Conservation (phyloP, 495 filamentous ascomycete genomes). For the Diplogelasinospora grovesii region DNA sequence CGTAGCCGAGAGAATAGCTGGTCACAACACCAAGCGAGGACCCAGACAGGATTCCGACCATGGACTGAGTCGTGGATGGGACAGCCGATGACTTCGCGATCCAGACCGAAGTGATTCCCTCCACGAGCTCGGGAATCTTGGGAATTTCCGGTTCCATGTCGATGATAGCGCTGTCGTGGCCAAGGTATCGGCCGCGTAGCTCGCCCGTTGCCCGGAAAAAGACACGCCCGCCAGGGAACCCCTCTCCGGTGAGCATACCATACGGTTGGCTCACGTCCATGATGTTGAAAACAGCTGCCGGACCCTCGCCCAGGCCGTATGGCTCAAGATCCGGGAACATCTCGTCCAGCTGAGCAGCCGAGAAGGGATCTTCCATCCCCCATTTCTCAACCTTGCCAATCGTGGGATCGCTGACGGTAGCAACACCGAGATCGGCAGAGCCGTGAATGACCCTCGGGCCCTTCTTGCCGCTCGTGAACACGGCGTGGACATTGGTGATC, state of each 20-base stretch:
- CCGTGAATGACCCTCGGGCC: conserved; percentile 75
- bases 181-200: conserved; percentile 69
- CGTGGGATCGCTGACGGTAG: conserved; percentile 67
- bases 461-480: conserved; percentile 62
- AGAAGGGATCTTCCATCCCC: conserved; percentile 69
- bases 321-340: conserved; percentile 63
- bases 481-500: conserved; percentile 68
- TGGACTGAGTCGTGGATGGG: conserved; percentile 63
- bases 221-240: conserved; percentile 67
- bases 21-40: conserved; percentile 84
- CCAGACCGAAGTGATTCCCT: conserved; percentile 75
- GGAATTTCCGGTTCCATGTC: conserved; percentile 61
- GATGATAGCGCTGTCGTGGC: conserved; percentile 39
- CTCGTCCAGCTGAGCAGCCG: conserved; percentile 70
- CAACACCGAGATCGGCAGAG: conserved; percentile 64
- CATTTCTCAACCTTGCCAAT: conserved; percentile 74
- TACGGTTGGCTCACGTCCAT: conserved; percentile 84
- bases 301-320: conserved; percentile 71
- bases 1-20: conserved; percentile 69
- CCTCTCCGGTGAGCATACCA: conserved; percentile 80
- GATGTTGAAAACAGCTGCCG: conserved; percentile 68
- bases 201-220: conserved; percentile 73
- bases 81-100: conserved; percentile 76
- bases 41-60: conserved; percentile 76
- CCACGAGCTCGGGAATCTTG: conserved; percentile 50